A percentile compares a stretch with the other conserved stretches of the same genome.
phyloP scores from a whole-genome alignment of 352 stramenopile genomes.

The Salisapilia sapeloensis region DNA sequence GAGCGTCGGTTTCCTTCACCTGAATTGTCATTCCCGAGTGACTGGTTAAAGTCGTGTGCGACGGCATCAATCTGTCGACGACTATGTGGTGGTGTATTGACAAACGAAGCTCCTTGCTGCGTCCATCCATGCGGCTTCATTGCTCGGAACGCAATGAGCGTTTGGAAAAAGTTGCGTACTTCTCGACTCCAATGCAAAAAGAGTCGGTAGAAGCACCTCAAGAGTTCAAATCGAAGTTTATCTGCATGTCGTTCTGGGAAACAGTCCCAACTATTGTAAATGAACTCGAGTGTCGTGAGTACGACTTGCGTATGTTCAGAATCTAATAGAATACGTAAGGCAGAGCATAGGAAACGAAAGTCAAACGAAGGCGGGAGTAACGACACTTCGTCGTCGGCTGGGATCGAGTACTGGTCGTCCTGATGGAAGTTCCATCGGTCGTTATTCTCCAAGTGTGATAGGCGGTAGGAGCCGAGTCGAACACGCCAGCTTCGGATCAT shows the following conservation, averaged over 20 bases:
- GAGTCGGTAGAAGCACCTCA: constrained; percentile 57
- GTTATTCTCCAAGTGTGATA: constrained; percentile 81
- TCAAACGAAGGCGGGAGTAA: constrained; percentile 75
- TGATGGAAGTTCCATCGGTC: constrained; percentile 84
- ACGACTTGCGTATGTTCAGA: constrained; percentile 80
- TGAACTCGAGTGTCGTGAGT: constrained; percentile 71
- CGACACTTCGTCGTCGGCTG: constrained; percentile 70
- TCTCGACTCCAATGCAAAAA: constrained; percentile 82
- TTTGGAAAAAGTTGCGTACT: constrained; percentile 79
- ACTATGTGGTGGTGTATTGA: constrained; percentile 75
- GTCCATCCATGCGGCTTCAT: constrained; percentile 81
- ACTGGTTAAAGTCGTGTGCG: constrained; percentile 73
- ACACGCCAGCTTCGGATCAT: constrained; percentile 85
- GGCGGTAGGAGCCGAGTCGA: constrained; percentile 63
- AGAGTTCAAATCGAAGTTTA: constrained; percentile 67
- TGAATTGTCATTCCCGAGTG: constrained; percentile 45
- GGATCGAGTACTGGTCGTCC: constrained; percentile 81
- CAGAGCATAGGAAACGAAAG: constrained; percentile 70
- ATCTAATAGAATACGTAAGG: constrained; percentile 59
- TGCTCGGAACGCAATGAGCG: constrained; percentile 63
- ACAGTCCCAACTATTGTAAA: constrained; percentile 84
- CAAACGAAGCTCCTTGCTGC: constrained; percentile 67
- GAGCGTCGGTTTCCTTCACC: constrained; percentile 29
- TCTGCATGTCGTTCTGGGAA: constrained; percentile 79
- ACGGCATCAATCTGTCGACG: constrained; percentile 78